Percentiles rank a stretch among this genome's conserved stretches.
These are phyloP conservation scores for Apiospora pterosperma DNA, from an alignment of 2,329 filamentous ascomycete species.

Conservation along the genomic window DNA sequence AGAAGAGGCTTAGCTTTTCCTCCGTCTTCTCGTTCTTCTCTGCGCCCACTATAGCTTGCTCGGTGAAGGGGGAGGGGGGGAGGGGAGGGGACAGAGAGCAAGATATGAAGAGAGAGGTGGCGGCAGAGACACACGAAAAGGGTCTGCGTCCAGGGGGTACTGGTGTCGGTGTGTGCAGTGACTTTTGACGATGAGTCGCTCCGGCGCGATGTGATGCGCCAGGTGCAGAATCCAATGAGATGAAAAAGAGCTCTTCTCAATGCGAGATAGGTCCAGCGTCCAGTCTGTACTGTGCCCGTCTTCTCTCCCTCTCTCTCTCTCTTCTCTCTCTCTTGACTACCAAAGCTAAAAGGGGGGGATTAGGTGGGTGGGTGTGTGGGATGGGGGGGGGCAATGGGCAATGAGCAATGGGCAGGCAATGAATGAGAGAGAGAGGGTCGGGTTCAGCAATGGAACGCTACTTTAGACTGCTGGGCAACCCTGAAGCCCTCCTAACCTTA, in stretches of 20 bases:
- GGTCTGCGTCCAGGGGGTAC: neutral
- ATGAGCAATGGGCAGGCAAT: neutral
- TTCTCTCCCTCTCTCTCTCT: neutral
- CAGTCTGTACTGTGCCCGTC: too few species aligned
- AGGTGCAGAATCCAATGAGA: constrained; percentile 1
- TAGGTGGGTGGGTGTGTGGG: neutral
- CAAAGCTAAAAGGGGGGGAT: neutral
- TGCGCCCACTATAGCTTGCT: neutral
- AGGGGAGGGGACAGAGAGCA: neutral
- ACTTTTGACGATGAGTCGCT: constrained; percentile 1
- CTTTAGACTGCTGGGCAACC: neutral
- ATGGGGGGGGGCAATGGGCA: neutral
- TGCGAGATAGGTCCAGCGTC: neutral
- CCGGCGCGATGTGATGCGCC: neutral
- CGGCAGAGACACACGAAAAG: neutral
- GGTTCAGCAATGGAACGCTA: neutral
- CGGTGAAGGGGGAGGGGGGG: neutral
- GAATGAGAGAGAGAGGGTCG: neutral
- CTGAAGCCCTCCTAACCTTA: neutral
- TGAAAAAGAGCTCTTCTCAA: neutral
- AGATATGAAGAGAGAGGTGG: neutral
- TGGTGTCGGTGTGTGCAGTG: neutral
- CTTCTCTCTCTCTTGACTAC: neutral
- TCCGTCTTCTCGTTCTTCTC: neutral
- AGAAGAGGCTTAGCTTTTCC: neutral